Conservation (phyloP, 257 asterid genomes). For the Craterostigma plantagineum region DNA sequence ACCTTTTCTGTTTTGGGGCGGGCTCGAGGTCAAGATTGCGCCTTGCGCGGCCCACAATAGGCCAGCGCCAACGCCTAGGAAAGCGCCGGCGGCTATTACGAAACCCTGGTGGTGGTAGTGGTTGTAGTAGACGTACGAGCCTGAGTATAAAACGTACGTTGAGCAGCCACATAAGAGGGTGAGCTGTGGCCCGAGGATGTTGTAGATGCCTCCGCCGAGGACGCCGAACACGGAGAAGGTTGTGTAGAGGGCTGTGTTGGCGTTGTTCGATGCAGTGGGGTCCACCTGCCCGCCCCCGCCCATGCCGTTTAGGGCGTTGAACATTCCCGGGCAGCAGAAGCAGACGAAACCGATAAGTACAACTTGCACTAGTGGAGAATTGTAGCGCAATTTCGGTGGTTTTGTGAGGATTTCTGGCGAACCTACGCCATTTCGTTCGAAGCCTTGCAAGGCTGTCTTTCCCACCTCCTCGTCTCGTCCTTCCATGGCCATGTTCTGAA, state of each 20-base stretch:
- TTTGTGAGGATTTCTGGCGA: too few species aligned
- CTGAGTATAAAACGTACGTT: conserved; percentile 33
- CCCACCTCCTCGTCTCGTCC: too few species aligned
- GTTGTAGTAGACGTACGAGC: conserved; percentile 78
- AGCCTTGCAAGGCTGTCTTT: too few species aligned
- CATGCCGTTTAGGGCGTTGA: conserved; percentile 91
- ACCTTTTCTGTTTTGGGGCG: conserved; percentile 74
- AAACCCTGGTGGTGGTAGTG: conserved; percentile 59
- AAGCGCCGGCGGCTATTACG: conserved; percentile 60
- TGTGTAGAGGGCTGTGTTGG: conserved; percentile 95
- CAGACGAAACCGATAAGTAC: conserved; percentile 65
- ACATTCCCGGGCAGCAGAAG: conserved; percentile 97
- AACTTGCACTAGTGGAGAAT: conserved; percentile 66
- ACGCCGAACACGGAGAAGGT: conserved; percentile 75
- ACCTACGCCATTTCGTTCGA: too few species aligned
- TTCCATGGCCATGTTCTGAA: too few species aligned
- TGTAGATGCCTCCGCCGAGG: conserved; percentile 86
- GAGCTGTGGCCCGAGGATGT: conserved; percentile 57
- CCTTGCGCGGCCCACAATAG: conserved; percentile 90
- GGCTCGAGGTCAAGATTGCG: conserved; percentile 87
- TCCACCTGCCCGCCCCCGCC: conserved; percentile 92
- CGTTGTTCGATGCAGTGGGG: conserved; percentile 72
- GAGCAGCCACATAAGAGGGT: conserved; percentile 65
- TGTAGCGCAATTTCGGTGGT: conserved; percentile 27
- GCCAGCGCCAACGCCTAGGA: conserved; percentile 89